Percentiles rank a stretch among this genome's conserved stretches.
phyloP scores from a whole-genome alignment of 768 basidiomycete species.

The Favolaschia claudopus region DNA sequence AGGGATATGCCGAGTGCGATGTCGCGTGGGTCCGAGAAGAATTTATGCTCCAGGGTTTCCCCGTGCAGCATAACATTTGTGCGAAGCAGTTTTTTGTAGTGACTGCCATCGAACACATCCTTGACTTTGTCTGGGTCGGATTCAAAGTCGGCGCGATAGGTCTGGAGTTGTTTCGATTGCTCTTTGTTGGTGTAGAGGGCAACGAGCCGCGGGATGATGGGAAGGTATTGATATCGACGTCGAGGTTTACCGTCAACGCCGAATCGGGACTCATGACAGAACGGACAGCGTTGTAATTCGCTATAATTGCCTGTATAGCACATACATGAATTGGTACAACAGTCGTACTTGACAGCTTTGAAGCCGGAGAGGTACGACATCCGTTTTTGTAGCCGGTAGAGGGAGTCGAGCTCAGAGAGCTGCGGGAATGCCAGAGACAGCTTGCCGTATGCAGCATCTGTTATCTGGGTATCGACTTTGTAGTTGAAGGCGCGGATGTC shows the following conservation, averaged over 20 bases:
- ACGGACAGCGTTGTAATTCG: slow-evolving; percentile 32
- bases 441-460: slow-evolving; percentile 1
- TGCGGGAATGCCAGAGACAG: neutral
- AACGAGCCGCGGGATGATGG: slow-evolving; percentile 39
- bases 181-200: slow-evolving; percentile 25
- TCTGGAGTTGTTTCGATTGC: slow-evolving; percentile 22
- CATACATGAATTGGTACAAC: slow-evolving; percentile 42
- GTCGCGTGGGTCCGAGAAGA: slow-evolving; percentile 41
- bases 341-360: slow-evolving; percentile 30
- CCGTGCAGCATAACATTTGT: slow-evolving; percentile 31
- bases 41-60: slow-evolving; percentile 25
- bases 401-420: slow-evolving; percentile 35
- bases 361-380: slow-evolving; percentile 36
- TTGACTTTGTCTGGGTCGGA: neutral
- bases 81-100: slow-evolving; percentile 27
- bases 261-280: slow-evolving; percentile 36
- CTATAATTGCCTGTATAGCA: slow-evolving; percentile 33
- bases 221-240: slow-evolving; percentile 38
- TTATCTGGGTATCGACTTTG: neutral
- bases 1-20: slow-evolving; percentile 44
- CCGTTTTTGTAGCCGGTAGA: slow-evolving; percentile 9
- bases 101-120: slow-evolving; percentile 41
- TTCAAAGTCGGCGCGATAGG: slow-evolving; percentile 27
- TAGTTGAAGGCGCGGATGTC: slow-evolving; percentile 8
- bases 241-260: slow-evolving; percentile 27